Evolutionary conservation across 2,329 filamentous ascomycete genomes (phyloP).

Genomic region (Paradendryphiella salina): DNA sequence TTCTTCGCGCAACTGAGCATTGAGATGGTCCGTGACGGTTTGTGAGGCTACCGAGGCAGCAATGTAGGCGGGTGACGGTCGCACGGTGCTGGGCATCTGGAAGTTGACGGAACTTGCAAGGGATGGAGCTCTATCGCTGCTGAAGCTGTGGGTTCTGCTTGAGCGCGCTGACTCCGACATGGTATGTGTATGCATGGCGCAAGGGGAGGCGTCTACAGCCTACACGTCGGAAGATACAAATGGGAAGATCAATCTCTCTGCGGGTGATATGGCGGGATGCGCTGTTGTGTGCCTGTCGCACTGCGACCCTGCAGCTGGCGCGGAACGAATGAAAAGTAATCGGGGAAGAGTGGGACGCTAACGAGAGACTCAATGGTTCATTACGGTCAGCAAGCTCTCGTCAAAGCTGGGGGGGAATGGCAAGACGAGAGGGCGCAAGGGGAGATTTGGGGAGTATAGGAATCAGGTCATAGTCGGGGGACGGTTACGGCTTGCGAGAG

Average conservation of each 20-base stretch:
- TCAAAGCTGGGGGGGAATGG: slow-evolving; percentile 1
- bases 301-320: slow-evolving; percentile 22
- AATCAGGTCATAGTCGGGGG: slow-evolving; percentile 8
- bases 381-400: not conserved
- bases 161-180: slow-evolving; percentile 45
- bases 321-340: slow-evolving; percentile 19
- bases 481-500: slow-evolving; percentile 6
- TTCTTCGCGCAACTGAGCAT: slow-evolving; percentile 70
- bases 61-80: slow-evolving; percentile 83
- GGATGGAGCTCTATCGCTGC: slow-evolving; percentile 68
- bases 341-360: slow-evolving; percentile 10
- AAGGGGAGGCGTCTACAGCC: slow-evolving; percentile 6
- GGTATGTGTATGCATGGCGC: slow-evolving; percentile 42
- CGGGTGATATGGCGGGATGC: not conserved
- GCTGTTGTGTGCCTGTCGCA: slow-evolving; percentile 13
- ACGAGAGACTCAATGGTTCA: slow-evolving; percentile 13
- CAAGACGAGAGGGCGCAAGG: not conserved
- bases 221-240: slow-evolving; percentile 4
- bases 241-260: not conserved
- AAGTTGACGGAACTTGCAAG: slow-evolving; percentile 54
- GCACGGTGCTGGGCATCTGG: slow-evolving; percentile 68
- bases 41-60: slow-evolving; percentile 85
- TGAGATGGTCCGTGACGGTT: slow-evolving; percentile 86
- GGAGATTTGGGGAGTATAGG: slow-evolving; percentile 8
- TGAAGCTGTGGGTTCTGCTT: slow-evolving; percentile 59